phyloP scores from a whole-genome alignment of 495 filamentous ascomycete genomes.

The Achaetomiella virescens region DNA sequence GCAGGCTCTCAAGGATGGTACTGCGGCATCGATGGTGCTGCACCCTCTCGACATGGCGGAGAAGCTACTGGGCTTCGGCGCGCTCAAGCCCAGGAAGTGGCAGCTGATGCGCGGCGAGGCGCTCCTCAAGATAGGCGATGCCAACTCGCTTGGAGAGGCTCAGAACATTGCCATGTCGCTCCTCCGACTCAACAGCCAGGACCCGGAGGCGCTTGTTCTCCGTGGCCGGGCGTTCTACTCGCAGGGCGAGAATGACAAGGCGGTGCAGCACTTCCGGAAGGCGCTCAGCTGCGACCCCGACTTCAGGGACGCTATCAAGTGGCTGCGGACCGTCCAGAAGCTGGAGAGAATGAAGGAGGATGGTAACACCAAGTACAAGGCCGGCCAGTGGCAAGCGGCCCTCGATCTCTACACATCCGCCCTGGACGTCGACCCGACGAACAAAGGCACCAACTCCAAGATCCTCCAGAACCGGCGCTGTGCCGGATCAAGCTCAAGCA shows the following conservation, averaged over 20 bases:
- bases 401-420: slow-evolving; percentile 79
- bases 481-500: slow-evolving; percentile 76
- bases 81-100: slow-evolving; percentile 83
- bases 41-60: slow-evolving; percentile 89
- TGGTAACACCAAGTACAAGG: slow-evolving; percentile 85
- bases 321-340: slow-evolving; percentile 78
- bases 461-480: slow-evolving; percentile 87
- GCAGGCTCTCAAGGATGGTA: slow-evolving; percentile 63
- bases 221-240: slow-evolving; percentile 83
- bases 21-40: slow-evolving; percentile 79
- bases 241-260: slow-evolving; percentile 91
- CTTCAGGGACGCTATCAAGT: slow-evolving; percentile 75
- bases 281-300: slow-evolving; percentile 90
- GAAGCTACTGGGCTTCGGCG: slow-evolving; percentile 62
- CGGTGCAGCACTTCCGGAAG: slow-evolving; percentile 84
- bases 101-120: slow-evolving; percentile 87
- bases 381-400: slow-evolving; percentile 67
- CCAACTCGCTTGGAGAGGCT: slow-evolving; percentile 82
- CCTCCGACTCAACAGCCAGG: slow-evolving; percentile 76
- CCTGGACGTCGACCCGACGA: slow-evolving; percentile 78
- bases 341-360: slow-evolving; percentile 92
- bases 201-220: slow-evolving; percentile 89
- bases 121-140: slow-evolving; percentile 86
- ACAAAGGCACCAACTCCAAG: slow-evolving; percentile 92
- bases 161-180: slow-evolving; percentile 86